These are phyloP conservation scores for Penicillium sp. DNA, from an alignment of 2,329 filamentous ascomycete genomes.

Conservation along the genomic window DNA sequence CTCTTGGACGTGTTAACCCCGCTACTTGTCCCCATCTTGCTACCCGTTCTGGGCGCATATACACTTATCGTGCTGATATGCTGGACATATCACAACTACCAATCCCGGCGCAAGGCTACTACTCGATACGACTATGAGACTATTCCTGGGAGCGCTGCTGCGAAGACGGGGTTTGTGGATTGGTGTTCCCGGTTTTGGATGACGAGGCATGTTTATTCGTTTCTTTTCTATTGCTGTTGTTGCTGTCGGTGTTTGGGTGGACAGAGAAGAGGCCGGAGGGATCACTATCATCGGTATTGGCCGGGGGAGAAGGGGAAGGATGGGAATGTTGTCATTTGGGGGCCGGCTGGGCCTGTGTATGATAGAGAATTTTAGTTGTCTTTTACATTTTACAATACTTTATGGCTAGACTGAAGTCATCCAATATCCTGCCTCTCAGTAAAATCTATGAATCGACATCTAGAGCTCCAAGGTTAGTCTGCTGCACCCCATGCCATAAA, in stretches of 20 bases:
- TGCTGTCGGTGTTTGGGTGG: not conserved
- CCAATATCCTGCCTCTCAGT: no score
- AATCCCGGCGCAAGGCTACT: not conserved
- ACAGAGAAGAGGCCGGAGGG: not conserved
- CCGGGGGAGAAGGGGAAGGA: not conserved
- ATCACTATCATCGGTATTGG: not conserved
- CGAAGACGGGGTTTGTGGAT: not conserved
- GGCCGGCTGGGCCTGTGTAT: constrained; percentile 13
- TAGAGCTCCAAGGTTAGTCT: no score
- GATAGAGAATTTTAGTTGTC: not conserved
- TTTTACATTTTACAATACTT: not conserved
- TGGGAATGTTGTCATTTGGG: constrained; percentile 11
- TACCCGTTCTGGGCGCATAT: not conserved
- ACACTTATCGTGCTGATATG: not conserved
- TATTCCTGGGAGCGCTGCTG: not conserved
- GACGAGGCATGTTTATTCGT: not conserved
- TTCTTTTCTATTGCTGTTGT: not conserved
- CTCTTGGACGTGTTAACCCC: not conserved
- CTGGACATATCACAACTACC: not conserved
- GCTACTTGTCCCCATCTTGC: not conserved
- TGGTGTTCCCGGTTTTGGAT: constrained; percentile 11
- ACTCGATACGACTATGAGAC: not conserved
- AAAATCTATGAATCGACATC: no score
- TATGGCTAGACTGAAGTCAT: no score
- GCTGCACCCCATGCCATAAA: no score